These are phyloP conservation scores for Chrysopogon serrulatus DNA, from an alignment of 176 grass and related monocot species.

Conservation along the genomic window DNA sequence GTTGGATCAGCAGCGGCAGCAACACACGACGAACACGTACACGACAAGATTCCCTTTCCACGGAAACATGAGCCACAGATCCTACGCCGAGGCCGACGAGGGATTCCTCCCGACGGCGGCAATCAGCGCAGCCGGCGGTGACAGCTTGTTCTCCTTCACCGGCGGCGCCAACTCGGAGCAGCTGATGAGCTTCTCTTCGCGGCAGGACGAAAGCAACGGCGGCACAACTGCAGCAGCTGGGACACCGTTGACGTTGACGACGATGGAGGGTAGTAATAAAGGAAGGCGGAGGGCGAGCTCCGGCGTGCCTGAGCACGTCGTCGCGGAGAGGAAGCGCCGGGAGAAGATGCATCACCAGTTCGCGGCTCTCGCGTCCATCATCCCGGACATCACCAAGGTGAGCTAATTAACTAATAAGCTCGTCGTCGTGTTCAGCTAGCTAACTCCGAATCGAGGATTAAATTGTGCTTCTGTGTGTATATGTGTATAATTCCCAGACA, in stretches of 20 bases:
- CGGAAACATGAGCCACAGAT: background rate
- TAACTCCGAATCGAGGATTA: too few species aligned
- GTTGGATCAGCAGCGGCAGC: background rate
- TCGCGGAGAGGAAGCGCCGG: constrained; percentile 19
- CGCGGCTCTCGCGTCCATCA: constrained; percentile 13
- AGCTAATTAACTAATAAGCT: background rate
- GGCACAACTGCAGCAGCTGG: background rate
- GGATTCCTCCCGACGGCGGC: background rate
- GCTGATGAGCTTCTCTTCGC: background rate
- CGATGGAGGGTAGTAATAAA: background rate
- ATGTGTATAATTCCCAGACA: background rate
- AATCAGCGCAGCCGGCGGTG: background rate
- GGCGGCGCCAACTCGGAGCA: background rate
- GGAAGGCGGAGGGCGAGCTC: background rate
- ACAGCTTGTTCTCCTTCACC: background rate
- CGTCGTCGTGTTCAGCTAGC: background rate
- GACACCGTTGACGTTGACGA: background rate
- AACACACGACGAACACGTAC: background rate
- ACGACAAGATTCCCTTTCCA: background rate
- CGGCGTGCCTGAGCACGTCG: background rate
- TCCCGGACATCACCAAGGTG: constrained; percentile 27
- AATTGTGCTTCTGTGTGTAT: background rate
- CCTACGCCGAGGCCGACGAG: background rate
- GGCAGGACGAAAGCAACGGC: background rate
- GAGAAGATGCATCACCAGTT: constrained; percentile 29